Evolutionary conservation across 768 basidiomycete species (phyloP).

Genomic region (Austroboletus eburneus): DNA sequence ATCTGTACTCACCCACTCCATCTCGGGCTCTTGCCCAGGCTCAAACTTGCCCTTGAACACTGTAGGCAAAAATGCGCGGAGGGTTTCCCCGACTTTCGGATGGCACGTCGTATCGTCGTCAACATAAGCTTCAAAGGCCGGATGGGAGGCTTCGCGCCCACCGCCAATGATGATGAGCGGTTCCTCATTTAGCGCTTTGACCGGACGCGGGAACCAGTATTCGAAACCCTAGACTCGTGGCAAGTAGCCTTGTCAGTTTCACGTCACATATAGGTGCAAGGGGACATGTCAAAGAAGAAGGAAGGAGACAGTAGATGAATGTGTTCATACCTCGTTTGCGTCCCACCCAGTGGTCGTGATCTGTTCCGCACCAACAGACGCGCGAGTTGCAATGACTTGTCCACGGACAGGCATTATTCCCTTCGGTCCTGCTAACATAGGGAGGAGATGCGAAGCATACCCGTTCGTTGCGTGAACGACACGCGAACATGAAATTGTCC

Average conservation of each 20-base stretch:
- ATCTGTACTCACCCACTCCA: slow-evolving; percentile 67
- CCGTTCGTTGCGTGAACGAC: slow-evolving; percentile 88
- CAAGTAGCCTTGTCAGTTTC: not conserved
- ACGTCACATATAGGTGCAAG: too few species aligned
- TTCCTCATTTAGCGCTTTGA: slow-evolving; percentile 25
- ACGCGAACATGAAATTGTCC: slow-evolving; percentile 52
- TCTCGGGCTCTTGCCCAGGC: slow-evolving; percentile 50
- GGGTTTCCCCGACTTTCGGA: slow-evolving; percentile 39
- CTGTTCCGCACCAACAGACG: slow-evolving; percentile 35
- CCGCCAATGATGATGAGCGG: slow-evolving; percentile 76
- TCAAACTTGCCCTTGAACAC: slow-evolving; percentile 56
- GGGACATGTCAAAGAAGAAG: too few species aligned
- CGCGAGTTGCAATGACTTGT: slow-evolving; percentile 53
- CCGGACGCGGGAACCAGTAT: slow-evolving; percentile 80
- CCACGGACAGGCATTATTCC: slow-evolving; percentile 71
- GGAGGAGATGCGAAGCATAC: slow-evolving; percentile 75
- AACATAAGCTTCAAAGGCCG: slow-evolving; percentile 46
- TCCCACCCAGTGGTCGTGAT: slow-evolving; percentile 46
- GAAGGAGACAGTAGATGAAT: too few species aligned
- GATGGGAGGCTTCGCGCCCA: slow-evolving; percentile 42
- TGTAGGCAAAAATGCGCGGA: slow-evolving; percentile 58
- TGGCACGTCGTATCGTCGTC: slow-evolving; percentile 58
- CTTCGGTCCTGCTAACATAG: slow-evolving; percentile 48
- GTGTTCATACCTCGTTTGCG: slow-evolving; percentile 32
- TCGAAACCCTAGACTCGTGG: slow-evolving; percentile 49